Conservation (phyloP, 179 eudicot genomes). For the Spergularia azorica region DNA sequence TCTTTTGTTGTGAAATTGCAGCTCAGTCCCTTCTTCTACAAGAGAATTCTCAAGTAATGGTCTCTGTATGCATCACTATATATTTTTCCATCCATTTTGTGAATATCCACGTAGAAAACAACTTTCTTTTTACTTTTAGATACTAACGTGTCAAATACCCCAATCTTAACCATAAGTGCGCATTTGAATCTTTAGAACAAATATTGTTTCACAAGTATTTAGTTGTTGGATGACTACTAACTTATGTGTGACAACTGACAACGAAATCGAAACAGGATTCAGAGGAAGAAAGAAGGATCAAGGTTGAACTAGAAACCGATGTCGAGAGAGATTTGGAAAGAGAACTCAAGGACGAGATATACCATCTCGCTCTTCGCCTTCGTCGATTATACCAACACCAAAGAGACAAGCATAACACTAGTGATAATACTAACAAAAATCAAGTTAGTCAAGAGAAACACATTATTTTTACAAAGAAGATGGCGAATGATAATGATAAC, state of each 20-base stretch:
- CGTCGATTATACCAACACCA: conserved; percentile 56
- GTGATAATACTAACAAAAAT: not conserved
- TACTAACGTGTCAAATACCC: no score
- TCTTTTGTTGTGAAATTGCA: not conserved
- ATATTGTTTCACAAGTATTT: no score
- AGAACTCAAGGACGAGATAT: conserved; percentile 75
- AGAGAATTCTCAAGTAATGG: not conserved
- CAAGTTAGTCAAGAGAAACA: not conserved
- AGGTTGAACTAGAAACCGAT: conserved; percentile 58
- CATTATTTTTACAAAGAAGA: not conserved
- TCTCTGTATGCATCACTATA: not conserved
- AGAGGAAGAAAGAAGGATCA: conserved; percentile 27
- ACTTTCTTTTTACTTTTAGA: no score
- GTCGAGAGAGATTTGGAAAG: conserved; percentile 61
- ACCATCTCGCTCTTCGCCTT: conserved; percentile 59
- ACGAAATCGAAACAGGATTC: not conserved
- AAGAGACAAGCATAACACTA: conserved; percentile 10
- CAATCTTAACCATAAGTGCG: no score
- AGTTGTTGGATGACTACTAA: no score
- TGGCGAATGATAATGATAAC: not conserved
- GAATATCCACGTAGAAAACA: not conserved
- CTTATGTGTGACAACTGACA: no score
- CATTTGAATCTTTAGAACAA: no score
- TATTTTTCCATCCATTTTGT: not conserved
- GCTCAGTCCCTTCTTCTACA: not conserved